Base-by-base conservation (phyloP, 106 monocot species). In the Ottelia alismoides region DNA sequence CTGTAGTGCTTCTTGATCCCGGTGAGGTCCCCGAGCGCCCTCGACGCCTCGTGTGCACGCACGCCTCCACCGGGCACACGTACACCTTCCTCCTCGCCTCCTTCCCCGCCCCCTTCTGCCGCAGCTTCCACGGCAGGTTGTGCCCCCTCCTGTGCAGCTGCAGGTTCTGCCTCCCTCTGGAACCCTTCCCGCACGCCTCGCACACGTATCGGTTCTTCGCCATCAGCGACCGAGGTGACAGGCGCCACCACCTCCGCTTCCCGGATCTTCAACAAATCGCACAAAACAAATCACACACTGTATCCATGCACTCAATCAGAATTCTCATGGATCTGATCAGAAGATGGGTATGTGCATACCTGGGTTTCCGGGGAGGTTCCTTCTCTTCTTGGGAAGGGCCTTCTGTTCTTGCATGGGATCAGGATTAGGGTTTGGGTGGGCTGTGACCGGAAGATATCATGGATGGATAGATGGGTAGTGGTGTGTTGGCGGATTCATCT, bases 1-100 rank as follows among this genome's bases (percentile, higher is more conserved):
- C 66, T 70, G 65, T 66, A 87, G 67, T 87, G 87, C 64, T 87
- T 87, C 72, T 87, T 87, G 69, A 87, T 78, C 2, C 87, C 87
- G 7, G 87, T 82, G 47, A 87, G 72, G 56, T 87, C 87, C 3
- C 87, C 87, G 21, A 87, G 72, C 0, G 87, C 81, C 14, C 81
- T 55, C 10, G 43, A 31, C 0, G 81, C 72, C 51, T 66, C 53
- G 60, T 87, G 68, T 87, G 81, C 28, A 84, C 75, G 65, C 83
- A 84, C 1, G 55, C 45, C n/a, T 31, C 23, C 61, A 65, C 83
- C 2, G 83, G 83, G 68, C 83, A 83, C 2, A 79, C 28, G 30
- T 74, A 79, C 3, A 79, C 79, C 25, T 60, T 35, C 47, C 67
- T 79, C 30, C 64, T 30, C n/a, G 30, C 30, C 16, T 3, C 48